These are phyloP conservation scores for Linnemannia schmuckeri DNA, from an alignment of 192 early-diverging fungal species.

Conservation along the genomic window DNA sequence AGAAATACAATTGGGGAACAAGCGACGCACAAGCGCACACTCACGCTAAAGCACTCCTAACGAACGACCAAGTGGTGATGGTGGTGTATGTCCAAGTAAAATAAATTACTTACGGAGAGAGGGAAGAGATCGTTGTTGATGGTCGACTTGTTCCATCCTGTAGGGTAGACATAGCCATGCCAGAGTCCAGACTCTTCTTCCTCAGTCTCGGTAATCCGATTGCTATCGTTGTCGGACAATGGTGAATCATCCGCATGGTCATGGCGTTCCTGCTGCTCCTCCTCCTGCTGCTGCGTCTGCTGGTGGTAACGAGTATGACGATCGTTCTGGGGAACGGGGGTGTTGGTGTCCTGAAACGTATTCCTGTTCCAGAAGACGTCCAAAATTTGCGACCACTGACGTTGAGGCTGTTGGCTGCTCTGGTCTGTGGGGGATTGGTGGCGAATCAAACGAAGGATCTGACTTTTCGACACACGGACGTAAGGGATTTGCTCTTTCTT, in stretches of 20 bases:
- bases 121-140: neutral
- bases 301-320: slow-evolving; percentile 8
- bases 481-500: neutral
- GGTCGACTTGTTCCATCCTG: slow-evolving; percentile 5
- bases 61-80: neutral
- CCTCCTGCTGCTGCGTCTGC: slow-evolving; percentile 14
- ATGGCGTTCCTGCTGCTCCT: slow-evolving; percentile 5
- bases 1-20: neutral
- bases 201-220: neutral
- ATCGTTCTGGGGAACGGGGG: neutral
- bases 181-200: slow-evolving; percentile 1
- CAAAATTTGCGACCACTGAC: neutral
- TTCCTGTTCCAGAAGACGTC: slow-evolving; percentile 1
- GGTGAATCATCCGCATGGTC: neutral
- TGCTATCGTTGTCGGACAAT: neutral
- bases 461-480: neutral
- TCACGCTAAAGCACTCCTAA: neutral
- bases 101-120: neutral
- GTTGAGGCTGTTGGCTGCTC: neutral
- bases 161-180: slow-evolving; percentile 1
- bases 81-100: neutral
- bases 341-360: neutral
- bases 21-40: neutral
- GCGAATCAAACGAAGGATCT: neutral
- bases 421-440: slow-evolving; percentile 1